These are phyloP conservation scores for Lichtheimia ramosa DNA, from an alignment of 371 early-diverging fungal genomes.

Conservation along the genomic window DNA sequence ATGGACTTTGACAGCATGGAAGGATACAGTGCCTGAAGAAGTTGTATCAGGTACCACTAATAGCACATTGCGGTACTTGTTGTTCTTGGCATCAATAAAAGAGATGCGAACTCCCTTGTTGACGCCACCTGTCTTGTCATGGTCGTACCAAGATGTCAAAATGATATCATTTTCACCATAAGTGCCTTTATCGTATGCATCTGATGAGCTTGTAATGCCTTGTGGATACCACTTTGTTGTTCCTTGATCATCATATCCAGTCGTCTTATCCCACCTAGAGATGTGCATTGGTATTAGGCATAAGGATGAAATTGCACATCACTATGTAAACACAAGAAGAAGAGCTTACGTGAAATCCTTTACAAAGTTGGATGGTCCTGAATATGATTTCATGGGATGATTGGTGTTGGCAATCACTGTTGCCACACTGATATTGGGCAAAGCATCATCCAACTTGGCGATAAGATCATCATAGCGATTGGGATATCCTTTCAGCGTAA, in stretches of 20 bases:
- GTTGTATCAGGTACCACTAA: constrained; percentile 5
- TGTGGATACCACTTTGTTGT: constrained; percentile 14
- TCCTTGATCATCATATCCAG: constrained; percentile 5
- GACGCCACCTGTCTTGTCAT: not conserved
- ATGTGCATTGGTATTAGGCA: not conserved
- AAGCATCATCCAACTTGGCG: constrained; percentile 5
- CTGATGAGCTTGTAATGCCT: constrained; percentile 10
- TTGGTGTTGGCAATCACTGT: constrained; percentile 4
- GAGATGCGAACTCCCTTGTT: constrained; percentile 13
- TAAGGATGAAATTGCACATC: too few species aligned
- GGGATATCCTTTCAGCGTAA: not conserved
- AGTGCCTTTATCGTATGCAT: constrained; percentile 11
- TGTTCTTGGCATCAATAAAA: constrained; percentile 5
- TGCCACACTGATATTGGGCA: constrained; percentile 5
- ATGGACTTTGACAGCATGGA: constrained; percentile 8
- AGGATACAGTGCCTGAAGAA: not conserved
- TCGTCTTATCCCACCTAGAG: constrained; percentile 4
- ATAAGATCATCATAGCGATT: constrained; percentile 5
- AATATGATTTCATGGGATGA: constrained; percentile 1
- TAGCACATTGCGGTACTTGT: constrained; percentile 8
- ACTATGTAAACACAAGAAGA: not conserved
- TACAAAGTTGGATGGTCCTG: not conserved
- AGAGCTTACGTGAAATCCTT: constrained; percentile 4
- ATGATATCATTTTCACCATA: constrained; percentile 9
- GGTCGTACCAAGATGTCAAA: constrained; percentile 9